Percentiles rank a stretch among this genome's conserved stretches.
Evolutionary conservation across 176 grass and related monocot species (phyloP).

Genomic region (Luzula sylvatica): DNA sequence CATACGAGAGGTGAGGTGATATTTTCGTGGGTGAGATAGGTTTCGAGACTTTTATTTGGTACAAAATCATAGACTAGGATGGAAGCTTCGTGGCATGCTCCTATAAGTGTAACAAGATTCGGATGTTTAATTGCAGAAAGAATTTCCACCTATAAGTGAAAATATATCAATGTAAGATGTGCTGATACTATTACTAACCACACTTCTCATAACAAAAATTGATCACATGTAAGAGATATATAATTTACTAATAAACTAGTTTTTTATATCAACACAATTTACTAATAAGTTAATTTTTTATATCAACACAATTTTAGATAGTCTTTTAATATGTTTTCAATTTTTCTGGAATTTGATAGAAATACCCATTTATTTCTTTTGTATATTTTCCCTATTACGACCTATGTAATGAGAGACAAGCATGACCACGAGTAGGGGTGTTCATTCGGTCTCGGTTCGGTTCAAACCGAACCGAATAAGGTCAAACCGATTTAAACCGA

Average conservation of each 20-base stretch:
- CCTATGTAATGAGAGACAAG: no score
- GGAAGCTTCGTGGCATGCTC: slow-evolving; percentile 18
- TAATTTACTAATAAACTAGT: no score
- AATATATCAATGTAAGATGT: neutral
- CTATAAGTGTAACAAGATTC: slow-evolving; percentile 35
- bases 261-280: neutral
- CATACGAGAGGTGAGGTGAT: slow-evolving; percentile 28
- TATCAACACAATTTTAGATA: neutral
- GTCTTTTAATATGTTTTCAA: no score
- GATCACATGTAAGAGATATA: neutral
- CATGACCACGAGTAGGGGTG: no score
- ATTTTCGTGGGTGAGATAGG: slow-evolving; percentile 12
- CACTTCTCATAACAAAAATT: no score
- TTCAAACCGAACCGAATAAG: no score
- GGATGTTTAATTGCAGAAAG: slow-evolving; percentile 35
- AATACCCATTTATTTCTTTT: no score
- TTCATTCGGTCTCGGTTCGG: no score
- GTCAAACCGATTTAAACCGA: no score
- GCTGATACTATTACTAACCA: no score
- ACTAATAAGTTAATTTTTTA: neutral
- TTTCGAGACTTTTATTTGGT: slow-evolving; percentile 40
- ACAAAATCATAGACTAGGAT: slow-evolving; percentile 37
- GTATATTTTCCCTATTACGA: no score
- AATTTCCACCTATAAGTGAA: slow-evolving; percentile 21
- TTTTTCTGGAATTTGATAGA: no score